Percentiles rank a stretch among this genome's conserved stretches.
These are phyloP conservation scores for Neobulgaria alba DNA, from an alignment of 2,329 filamentous ascomycete species.

Conservation along the genomic window DNA sequence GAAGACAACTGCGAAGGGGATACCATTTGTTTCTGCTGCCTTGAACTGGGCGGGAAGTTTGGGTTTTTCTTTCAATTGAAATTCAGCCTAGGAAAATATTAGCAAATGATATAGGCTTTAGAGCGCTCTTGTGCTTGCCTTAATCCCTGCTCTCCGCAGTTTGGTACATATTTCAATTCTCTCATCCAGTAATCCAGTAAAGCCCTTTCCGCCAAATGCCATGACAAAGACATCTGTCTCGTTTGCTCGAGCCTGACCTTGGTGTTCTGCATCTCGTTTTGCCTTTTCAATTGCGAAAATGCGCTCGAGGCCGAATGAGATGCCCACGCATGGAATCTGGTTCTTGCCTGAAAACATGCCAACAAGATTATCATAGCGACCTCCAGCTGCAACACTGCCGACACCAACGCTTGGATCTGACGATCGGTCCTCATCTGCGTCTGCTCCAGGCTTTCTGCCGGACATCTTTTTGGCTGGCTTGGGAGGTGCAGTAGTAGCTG, in stretches of 20 bases:
- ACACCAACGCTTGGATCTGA: conserved; percentile 76
- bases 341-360: conserved; percentile 85
- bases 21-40: conserved; percentile 67
- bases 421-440: conserved; percentile 55
- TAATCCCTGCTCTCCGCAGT: conserved; percentile 83
- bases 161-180: conserved; percentile 70
- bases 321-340: conserved; percentile 82
- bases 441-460: conserved; percentile 43
- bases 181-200: conserved; percentile 71
- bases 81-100: conserved; percentile 63
- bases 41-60: conserved; percentile 88
- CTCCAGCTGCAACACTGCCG: conserved; percentile 81
- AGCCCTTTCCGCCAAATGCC: conserved; percentile 84
- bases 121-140: conserved; percentile 37
- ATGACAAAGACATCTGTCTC: conserved; percentile 91
- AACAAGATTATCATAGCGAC: conserved; percentile 86
- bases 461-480: conserved; percentile 32
- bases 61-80: conserved; percentile 82
- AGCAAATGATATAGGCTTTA: too few relatives aligned
- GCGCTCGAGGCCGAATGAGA: conserved; percentile 90
- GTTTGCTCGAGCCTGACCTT: conserved; percentile 50
- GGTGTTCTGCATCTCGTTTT: conserved; percentile 53
- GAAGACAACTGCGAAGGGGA: conserved; percentile 81
- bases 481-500: conserved; percentile 32
- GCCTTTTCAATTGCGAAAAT: conserved; percentile 91